Conservation (phyloP, 345 rosid species). For the Gossypium mustelinum region DNA sequence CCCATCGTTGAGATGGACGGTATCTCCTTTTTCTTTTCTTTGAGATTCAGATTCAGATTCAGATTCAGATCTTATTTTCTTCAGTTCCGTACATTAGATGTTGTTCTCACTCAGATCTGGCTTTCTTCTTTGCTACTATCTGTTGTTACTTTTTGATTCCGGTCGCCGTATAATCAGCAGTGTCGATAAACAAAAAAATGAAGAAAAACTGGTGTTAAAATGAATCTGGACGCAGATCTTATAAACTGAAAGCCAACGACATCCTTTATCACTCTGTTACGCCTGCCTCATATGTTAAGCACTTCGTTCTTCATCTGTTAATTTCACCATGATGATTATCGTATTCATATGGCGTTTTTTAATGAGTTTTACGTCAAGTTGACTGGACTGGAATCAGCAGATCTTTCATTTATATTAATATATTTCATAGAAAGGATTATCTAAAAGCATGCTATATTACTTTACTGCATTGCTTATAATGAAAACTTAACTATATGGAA, state of each 20-base stretch:
- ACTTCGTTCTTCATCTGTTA: background rate
- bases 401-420: background rate
- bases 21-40: conserved; percentile 17
- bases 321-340: background rate
- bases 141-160: background rate
- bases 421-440: background rate
- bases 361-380: background rate
- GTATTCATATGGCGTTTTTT: background rate
- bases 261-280: background rate
- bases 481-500: background rate
- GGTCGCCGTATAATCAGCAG: background rate
- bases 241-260: background rate
- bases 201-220: background rate
- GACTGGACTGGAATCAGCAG: background rate
- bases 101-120: background rate
- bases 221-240: background rate
- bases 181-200: background rate
- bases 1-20: conserved; percentile 88
- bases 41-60: background rate
- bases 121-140: background rate
- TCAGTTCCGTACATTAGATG: background rate
- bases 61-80: background rate
- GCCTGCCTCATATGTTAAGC: background rate
- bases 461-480: background rate
- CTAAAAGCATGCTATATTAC: background rate